These are phyloP conservation scores for Pseudoperonospora humuli DNA, from an alignment of 352 stramenopile species.

Conservation along the genomic window DNA sequence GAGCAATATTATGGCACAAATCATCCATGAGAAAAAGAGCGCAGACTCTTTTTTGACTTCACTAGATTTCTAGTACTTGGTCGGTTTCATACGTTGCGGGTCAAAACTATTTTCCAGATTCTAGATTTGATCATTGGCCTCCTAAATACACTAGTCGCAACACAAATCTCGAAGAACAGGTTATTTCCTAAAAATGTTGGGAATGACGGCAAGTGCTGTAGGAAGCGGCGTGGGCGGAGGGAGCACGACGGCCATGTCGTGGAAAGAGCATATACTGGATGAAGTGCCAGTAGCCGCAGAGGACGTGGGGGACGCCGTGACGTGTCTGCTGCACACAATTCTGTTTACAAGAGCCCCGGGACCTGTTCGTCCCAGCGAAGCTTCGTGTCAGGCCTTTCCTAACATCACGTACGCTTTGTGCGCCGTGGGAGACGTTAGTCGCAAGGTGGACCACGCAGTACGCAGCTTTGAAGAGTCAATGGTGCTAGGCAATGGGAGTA, in stretches of 20 bases:
- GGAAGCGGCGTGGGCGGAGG: neutral
- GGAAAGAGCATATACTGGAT: conserved; percentile 61
- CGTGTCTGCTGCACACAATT: conserved; percentile 70
- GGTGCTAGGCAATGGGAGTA: conserved; percentile 10
- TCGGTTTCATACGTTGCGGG: too few relatives aligned
- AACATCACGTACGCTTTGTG: conserved; percentile 72
- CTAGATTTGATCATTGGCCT: too few relatives aligned
- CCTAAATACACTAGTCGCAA: too few relatives aligned
- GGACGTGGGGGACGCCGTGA: conserved; percentile 58
- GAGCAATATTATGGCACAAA: too few relatives aligned
- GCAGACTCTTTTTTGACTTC: too few relatives aligned
- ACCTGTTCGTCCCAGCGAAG: conserved; percentile 62
- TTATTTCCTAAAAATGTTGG: too few relatives aligned
- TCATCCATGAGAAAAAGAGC: too few relatives aligned
- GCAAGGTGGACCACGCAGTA: conserved; percentile 70
- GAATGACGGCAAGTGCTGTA: neutral
- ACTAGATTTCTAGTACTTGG: too few relatives aligned
- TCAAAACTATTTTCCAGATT: too few relatives aligned
- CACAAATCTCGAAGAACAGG: too few relatives aligned
- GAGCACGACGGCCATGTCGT: conserved; percentile 7
- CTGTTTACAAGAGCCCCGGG: conserved; percentile 71
- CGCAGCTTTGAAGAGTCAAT: conserved; percentile 53
- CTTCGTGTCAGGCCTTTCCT: conserved; percentile 68
- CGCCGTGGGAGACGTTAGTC: conserved; percentile 65
- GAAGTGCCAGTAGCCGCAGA: conserved; percentile 46